Evolutionary conservation across 306 rosid species (phyloP).

Genomic region (Medicago truncatula): DNA sequence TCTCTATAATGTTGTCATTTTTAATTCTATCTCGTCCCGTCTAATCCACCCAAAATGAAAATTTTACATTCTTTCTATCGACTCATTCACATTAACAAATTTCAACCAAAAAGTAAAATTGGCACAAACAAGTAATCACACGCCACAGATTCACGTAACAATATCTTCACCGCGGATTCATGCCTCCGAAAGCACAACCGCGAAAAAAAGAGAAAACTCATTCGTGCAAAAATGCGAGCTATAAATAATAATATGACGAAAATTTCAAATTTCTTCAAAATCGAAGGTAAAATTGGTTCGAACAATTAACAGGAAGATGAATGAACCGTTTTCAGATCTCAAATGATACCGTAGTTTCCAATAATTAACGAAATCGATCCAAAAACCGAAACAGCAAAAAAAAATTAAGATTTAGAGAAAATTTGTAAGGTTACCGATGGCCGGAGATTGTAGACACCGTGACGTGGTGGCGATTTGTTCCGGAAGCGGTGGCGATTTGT

Average conservation of each 20-base stretch:
- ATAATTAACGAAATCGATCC: constrained; percentile 17
- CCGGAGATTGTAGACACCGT: not conserved
- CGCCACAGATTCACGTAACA: not conserved
- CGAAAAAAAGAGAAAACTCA: constrained; percentile 4
- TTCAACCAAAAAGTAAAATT: not conserved
- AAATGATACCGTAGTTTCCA: constrained; percentile 7
- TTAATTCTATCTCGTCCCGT: too few relatives aligned
- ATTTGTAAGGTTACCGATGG: constrained; percentile 16
- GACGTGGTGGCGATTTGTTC: not conserved
- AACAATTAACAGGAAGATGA: not conserved
- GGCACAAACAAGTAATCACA: not conserved
- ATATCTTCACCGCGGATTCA: not conserved
- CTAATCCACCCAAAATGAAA: not conserved
- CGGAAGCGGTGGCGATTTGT: not conserved
- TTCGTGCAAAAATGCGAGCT: not conserved
- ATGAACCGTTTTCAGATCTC: constrained; percentile 29
- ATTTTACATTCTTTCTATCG: not conserved
- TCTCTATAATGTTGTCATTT: too few relatives aligned
- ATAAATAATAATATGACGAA: not conserved
- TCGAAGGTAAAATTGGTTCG: constrained; percentile 1
- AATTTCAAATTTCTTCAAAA: constrained; percentile 1
- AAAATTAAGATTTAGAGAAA: constrained; percentile 4
- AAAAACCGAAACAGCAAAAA: not conserved
- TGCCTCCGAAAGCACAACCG: too few relatives aligned
- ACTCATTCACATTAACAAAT: not conserved